phyloP scores from a whole-genome alignment of 345 rosid genomes.

The Acer negundo region DNA sequence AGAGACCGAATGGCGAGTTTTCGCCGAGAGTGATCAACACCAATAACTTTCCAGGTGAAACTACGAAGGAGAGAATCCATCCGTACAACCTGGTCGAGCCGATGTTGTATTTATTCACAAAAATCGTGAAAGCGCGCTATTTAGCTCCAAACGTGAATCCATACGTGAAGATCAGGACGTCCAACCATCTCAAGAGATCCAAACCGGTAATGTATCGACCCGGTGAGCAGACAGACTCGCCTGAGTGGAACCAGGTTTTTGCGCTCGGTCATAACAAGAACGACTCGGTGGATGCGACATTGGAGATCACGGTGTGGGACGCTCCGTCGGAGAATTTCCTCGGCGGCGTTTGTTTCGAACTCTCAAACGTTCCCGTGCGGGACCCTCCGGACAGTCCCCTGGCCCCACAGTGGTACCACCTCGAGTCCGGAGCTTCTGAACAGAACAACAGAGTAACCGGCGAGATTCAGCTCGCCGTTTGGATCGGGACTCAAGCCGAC shows the following conservation, averaged over 20 bases:
- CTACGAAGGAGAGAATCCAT: conserved; percentile 44
- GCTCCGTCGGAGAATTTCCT: conserved; percentile 66
- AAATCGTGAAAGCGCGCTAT: conserved; percentile 80
- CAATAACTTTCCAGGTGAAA: conserved; percentile 35
- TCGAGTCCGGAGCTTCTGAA: conserved; percentile 55
- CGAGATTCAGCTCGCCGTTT: conserved; percentile 86
- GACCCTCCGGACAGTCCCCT: conserved; percentile 91
- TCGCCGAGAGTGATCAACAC: conserved; percentile 67
- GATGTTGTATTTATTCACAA: conserved; percentile 78
- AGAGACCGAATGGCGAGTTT: conserved; percentile 59
- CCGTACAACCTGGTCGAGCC: conserved; percentile 89
- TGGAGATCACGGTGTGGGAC: conserved; percentile 93
- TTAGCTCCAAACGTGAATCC: conserved; percentile 62
- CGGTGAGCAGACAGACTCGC: conserved; percentile 61
- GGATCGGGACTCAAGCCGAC: conserved; percentile 96
- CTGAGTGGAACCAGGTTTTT: conserved; percentile 89
- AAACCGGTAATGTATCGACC: conserved; percentile 63
- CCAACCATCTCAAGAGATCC: conserved; percentile 45
- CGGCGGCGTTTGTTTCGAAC: conserved; percentile 88
- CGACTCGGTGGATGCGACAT: conserved; percentile 51
- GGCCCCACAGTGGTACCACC: conserved; percentile 91
- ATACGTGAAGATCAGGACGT: conserved; percentile 61
- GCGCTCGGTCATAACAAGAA: conserved; percentile 58
- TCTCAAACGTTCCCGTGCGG: conserved; percentile 79
- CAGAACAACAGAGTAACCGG: conserved; percentile 60